Evolutionary conservation across 768 basidiomycete species (phyloP).

Genomic region (Cyclocybe cylindracea): DNA sequence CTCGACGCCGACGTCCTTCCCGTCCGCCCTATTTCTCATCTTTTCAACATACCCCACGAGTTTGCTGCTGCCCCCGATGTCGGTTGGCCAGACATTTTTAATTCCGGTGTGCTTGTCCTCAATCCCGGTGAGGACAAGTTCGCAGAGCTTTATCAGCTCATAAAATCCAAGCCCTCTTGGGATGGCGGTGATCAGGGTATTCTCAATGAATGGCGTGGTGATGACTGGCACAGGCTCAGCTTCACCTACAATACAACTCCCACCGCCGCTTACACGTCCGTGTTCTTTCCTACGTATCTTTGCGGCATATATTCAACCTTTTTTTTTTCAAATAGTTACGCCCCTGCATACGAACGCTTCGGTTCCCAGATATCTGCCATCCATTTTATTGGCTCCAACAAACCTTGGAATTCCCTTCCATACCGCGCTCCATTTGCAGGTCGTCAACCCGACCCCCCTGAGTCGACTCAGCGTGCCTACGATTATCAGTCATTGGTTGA

Average conservation of each 20-base stretch:
- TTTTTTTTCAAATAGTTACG: conserved; percentile 65
- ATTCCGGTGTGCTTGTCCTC: conserved; percentile 92
- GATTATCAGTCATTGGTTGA: conserved; percentile 83
- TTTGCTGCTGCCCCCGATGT: conserved; percentile 96
- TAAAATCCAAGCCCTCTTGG: conserved; percentile 84
- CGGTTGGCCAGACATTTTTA: conserved; percentile 99
- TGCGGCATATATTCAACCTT: conserved; percentile 25
- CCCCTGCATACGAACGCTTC: conserved; percentile 94
- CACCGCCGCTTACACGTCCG: conserved; percentile 94
- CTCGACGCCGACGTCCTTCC: conserved; percentile 93
- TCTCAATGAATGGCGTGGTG: conserved; percentile 91
- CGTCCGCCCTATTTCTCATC: conserved; percentile 84
- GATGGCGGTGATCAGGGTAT: conserved; percentile 99
- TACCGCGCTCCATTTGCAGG: conserved; percentile 61
- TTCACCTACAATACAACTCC: conserved; percentile 99
- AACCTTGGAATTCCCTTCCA: conserved; percentile 85
- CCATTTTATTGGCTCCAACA: conserved; percentile 95
- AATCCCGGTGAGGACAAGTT: conserved; percentile 85
- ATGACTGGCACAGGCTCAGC: conserved; percentile 89
- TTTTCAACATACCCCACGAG: conserved; percentile 81
- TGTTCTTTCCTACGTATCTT: conserved; percentile 25
- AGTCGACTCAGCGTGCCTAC: conserved; percentile 52
- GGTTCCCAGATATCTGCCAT: conserved; percentile 84
- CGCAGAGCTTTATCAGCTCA: conserved; percentile 63
- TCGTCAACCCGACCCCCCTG: conserved; percentile 24